Conservation (phyloP, 176 grass and related monocot genomes). For the Hyparrhenia diplandra region DNA sequence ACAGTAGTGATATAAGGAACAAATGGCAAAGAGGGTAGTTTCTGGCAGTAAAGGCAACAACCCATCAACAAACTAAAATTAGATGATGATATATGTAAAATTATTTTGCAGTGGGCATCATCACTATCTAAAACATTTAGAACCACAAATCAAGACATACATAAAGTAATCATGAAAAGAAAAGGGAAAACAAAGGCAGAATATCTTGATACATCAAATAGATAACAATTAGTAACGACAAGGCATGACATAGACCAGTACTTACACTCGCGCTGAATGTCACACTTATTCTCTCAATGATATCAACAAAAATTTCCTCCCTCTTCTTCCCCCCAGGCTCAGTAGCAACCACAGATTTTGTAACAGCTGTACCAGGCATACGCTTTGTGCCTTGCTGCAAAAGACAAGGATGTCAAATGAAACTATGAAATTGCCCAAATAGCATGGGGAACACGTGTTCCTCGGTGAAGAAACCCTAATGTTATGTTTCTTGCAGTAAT, state of each 20-base stretch:
- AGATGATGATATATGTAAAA: too few species aligned
- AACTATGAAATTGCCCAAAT: slow-evolving; percentile 18
- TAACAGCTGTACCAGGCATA: slow-evolving; percentile 98
- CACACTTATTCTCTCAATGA: slow-evolving; percentile 99
- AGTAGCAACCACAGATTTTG: slow-evolving; percentile 95
- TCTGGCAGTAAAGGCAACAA: too few species aligned
- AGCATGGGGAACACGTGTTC: neutral
- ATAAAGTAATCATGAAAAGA: too few species aligned
- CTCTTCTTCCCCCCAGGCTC: slow-evolving; percentile 93
- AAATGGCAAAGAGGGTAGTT: too few species aligned
- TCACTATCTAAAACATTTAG: too few species aligned
- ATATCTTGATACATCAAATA: too few species aligned
- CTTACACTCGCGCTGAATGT: slow-evolving; percentile 99
- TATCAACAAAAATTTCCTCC: slow-evolving; percentile 99
- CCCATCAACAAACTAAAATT: too few species aligned
- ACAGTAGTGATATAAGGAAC: too few species aligned
- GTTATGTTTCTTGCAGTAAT: neutral
- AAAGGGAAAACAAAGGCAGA: too few species aligned
- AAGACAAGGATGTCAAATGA: slow-evolving; percentile 34
- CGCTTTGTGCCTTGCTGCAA: slow-evolving; percentile 96
- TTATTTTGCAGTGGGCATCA: too few species aligned
- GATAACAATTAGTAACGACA: too few species aligned
- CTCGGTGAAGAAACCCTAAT: slow-evolving; percentile 12
- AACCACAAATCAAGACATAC: too few species aligned
- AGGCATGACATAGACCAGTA: slow-evolving; percentile 1